Evolutionary conservation across 495 filamentous ascomycete species (phyloP), one percentile per base, ranked within the genome.

Genomic region (Penicillium steckii): DNA sequence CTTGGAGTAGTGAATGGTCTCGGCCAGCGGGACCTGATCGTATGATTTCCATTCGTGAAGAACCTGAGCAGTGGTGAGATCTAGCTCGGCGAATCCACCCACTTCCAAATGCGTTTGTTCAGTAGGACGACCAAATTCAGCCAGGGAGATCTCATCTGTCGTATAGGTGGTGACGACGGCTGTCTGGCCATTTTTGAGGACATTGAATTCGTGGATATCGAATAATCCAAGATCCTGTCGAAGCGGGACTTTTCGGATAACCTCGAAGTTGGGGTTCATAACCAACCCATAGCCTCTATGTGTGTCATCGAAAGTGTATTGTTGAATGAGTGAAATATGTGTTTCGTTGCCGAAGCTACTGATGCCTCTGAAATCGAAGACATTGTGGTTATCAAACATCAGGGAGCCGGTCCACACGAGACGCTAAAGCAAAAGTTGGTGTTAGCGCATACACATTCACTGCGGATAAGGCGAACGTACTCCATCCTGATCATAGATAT

Each of bases 131-230:
- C 70, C 74, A 42, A 68, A 70, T 7, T 62, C 64, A 3, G 54
- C 67, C 43, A 81, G 51, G 43, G 69, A 57, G 13, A 72, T 59
- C 6, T 68, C 65, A 17, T 75, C 65, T 4, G 66, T 62, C 35
- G 72, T 68, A 50, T 83, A 81, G 42, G 70, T 59, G 9, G 70
- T 70, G 19, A 74, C 68, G 33, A 81, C 57, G 1, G 62, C 70
- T 4, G 67, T 56, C 41, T 66, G 51, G 6, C 70, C 68, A 33
- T 62, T 68, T 4, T 66, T 45, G 42, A 64, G 66, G n/a, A 73
- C 46, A 6, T 69, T 72, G 49, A 77, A 77, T 45, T 80, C 77
- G 48, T 80, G 77, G 29, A 75, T 76, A 35, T 73, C 68, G 48
- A 72, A 70, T 3, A 46, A 32, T 3, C 64, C 65, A 7, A 71